These are phyloP conservation scores for Pseudocercospora crystallina DNA, from an alignment of 2,329 filamentous ascomycete genomes.

Conservation along the genomic window DNA sequence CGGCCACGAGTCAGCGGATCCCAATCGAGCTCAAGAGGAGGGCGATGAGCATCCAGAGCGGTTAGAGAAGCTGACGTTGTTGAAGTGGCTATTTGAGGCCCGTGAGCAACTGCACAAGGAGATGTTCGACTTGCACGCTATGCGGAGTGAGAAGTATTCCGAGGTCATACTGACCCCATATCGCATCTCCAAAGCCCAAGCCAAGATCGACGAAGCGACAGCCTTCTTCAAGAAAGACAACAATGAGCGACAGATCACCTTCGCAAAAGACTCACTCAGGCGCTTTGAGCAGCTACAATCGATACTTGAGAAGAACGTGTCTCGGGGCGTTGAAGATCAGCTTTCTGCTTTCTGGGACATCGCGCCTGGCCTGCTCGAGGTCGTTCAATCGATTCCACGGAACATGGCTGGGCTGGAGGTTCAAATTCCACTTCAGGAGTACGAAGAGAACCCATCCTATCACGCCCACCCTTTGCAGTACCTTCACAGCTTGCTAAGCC, in stretches of 20 bases:
- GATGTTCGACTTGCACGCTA: conserved; percentile 78
- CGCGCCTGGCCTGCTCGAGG: conserved; percentile 73
- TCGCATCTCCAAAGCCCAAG: conserved; percentile 66
- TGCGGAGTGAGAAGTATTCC: conserved; percentile 79
- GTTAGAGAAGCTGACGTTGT: conserved; percentile 85
- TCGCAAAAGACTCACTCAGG: conserved; percentile 68
- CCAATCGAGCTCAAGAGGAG: conserved; percentile 88
- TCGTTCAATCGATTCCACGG: conserved; percentile 76
- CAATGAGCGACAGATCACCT: conserved; percentile 65
- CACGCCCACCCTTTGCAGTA: conserved; percentile 82
- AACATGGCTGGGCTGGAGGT: conserved; percentile 62
- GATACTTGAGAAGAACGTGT: conserved; percentile 80
- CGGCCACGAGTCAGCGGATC: conserved; percentile 65
- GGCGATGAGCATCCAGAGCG: conserved; percentile 93
- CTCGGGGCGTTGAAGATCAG: conserved; percentile 84
- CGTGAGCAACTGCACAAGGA: conserved; percentile 84
- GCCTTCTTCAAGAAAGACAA: conserved; percentile 82
- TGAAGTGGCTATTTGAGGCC: conserved; percentile 96
- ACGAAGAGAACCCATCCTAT: conserved; percentile 82
- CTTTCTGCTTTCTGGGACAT: conserved; percentile 98
- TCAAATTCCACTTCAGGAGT: conserved; percentile 75
- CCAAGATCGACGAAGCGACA: conserved; percentile 76
- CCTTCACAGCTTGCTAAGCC: conserved; percentile 77
- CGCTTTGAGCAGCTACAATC: conserved; percentile 75
- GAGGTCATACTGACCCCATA: conserved; percentile 83